Conservation (phyloP, 768 basidiomycete species). For the Hypholoma sublateritium region DNA sequence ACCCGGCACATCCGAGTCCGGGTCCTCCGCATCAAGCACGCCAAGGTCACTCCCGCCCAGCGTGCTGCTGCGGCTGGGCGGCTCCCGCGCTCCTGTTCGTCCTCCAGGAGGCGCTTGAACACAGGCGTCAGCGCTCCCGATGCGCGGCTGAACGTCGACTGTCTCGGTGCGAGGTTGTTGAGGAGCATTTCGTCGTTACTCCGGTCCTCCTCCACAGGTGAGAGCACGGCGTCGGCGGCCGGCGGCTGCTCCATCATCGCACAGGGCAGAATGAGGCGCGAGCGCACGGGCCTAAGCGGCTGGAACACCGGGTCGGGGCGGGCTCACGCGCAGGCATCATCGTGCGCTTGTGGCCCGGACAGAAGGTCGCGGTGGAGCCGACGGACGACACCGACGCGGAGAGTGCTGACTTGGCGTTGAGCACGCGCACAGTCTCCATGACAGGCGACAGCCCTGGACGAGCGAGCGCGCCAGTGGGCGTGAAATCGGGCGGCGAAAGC, state of each 20-base stretch:
- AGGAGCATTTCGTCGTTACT: background rate
- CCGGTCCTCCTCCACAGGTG: conserved; percentile 23
- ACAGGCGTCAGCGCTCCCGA: conserved; percentile 30
- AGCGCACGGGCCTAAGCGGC: conserved; percentile 51
- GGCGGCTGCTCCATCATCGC: background rate
- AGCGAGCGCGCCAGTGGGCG: conserved; percentile 1
- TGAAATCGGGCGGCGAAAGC: conserved; percentile 16
- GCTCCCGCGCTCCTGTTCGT: conserved; percentile 11
- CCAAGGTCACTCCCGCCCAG: too few species aligned
- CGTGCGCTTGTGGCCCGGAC: conserved; percentile 50
- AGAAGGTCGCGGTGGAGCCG: conserved; percentile 19
- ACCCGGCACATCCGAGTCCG: conserved; percentile 79
- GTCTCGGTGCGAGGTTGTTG: background rate
- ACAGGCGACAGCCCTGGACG: conserved; percentile 25
- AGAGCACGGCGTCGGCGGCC: conserved; percentile 14
- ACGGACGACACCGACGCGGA: background rate
- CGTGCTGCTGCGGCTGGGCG: too few species aligned
- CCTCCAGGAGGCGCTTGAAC: conserved; percentile 31
- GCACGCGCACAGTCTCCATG: conserved; percentile 20
- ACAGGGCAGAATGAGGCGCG: conserved; percentile 21
- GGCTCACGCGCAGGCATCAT: conserved; percentile 57
- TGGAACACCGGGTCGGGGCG: conserved; percentile 58
- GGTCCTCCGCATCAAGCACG: conserved; percentile 57
- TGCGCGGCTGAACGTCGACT: conserved; percentile 31
- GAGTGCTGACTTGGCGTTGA: conserved; percentile 7